These are phyloP conservation scores for Neurospora intermedia DNA, from an alignment of 495 filamentous ascomycete species.

Conservation along the genomic window DNA sequence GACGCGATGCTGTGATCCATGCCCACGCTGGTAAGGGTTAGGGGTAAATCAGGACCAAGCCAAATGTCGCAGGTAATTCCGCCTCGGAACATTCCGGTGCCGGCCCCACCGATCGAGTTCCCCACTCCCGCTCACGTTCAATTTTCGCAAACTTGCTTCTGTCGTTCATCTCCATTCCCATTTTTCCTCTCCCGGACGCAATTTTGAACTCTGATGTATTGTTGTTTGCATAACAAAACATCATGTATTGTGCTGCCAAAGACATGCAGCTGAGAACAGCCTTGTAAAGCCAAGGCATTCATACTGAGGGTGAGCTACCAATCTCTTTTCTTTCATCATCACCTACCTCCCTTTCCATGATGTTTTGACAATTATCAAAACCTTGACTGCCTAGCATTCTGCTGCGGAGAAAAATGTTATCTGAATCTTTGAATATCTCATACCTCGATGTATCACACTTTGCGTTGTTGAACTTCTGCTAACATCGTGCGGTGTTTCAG, in stretches of 20 bases:
- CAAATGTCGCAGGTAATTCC: background rate
- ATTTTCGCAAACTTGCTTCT: background rate
- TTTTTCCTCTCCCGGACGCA: background rate
- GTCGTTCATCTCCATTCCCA: background rate
- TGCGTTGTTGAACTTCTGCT: background rate
- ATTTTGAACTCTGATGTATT: background rate
- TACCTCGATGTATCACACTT: background rate
- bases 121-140: background rate
- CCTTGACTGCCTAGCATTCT: conserved; percentile 24
- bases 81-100: background rate
- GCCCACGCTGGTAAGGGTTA: background rate
- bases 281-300: background rate
- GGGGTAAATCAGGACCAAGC: background rate
- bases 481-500: background rate
- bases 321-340: background rate
- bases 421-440: background rate
- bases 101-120: background rate
- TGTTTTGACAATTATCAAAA: conserved; percentile 22
- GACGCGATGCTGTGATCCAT: background rate
- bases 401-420: conserved; percentile 14
- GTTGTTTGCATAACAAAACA: too few relatives aligned
- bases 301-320: background rate
- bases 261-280: background rate
- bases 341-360: conserved; percentile 10
- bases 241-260: background rate